These are phyloP conservation scores for Capniomyces stellatus DNA, from an alignment of 371 early-diverging fungal species.

Conservation along the genomic window DNA sequence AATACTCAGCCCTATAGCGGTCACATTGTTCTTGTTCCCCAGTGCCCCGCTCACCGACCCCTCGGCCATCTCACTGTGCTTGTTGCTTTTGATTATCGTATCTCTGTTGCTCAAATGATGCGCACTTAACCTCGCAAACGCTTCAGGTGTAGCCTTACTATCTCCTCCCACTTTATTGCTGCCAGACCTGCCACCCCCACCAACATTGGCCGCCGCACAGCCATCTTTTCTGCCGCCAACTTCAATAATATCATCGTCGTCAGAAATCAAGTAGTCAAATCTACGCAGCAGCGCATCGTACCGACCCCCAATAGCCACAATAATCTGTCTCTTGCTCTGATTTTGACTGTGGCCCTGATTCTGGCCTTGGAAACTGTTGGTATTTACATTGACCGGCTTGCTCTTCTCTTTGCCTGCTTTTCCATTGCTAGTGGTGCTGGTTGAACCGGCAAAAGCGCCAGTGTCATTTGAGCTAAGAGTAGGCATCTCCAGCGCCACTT, in stretches of 20 bases:
- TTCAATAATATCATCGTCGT: neutral
- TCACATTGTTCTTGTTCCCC: conserved; percentile 30
- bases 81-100: too few relatives aligned
- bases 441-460: neutral
- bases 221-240: neutral
- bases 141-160: too few relatives aligned
- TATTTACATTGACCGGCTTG: neutral
- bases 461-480: neutral
- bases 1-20: conserved; percentile 59
- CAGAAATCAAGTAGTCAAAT: conserved; percentile 31
- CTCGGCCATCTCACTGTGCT: neutral
- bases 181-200: too few relatives aligned
- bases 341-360: neutral
- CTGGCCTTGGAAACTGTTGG: neutral
- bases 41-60: conserved; percentile 14
- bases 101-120: too few relatives aligned
- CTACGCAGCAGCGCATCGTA: conserved; percentile 53
- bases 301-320: conserved; percentile 34
- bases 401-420: neutral
- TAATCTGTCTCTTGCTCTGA: conserved; percentile 30
- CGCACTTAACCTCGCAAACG: too few relatives aligned
- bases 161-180: too few relatives aligned
- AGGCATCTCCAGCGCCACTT: conserved; percentile 4
- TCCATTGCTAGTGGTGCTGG: neutral
- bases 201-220: neutral